Evolutionary conservation across 768 basidiomycete species (phyloP), one percentile per base, ranked within the genome.

Genomic region (Lactifluus hygrophoroides): DNA sequence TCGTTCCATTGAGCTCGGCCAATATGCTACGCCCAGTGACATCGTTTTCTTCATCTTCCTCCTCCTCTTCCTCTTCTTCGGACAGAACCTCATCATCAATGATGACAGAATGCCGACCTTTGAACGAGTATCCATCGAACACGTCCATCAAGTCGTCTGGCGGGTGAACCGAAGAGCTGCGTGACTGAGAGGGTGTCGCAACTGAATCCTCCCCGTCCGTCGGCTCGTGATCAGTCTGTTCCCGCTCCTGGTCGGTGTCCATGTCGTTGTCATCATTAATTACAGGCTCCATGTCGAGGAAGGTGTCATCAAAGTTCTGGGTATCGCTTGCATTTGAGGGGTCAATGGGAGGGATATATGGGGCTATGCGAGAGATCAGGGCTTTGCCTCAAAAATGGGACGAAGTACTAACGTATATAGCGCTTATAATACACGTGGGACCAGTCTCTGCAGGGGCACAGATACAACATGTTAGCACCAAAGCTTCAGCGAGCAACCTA

Each of bases 251-350:
- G 68, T 87, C 87, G 25, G 85, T 87, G 67, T 87, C 85, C 54
- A 75, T 76, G 51, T 77, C 76, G 35, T 80, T 77, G 44, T 85
- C 86, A 65, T 88, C 87, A 63, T 94, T 89, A 61, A 98, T 83
- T 48, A 90, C 85, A 23, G 94, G 91, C 64, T 88, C 86, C 90
- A 98, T 95, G 68, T 90, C 90, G 58, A 98, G 80, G 83, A 96
- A 98, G 40, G 90, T 86, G 62, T 94, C 90, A 71, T 98, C 95
- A 71, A 98, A 99, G 73, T 98, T 97, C 71, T 91, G 90, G 64
- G 91, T 94, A 80, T 99, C 96, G 66, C 86, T 85, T 60, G 94
- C 94, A 73, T 95, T 91, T 43, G 82, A 82, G 21, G 90, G 88
- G 69, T 94, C 90, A 68, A 93, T 90, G 30, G 88, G 88, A 16